A percentile compares a stretch with the other conserved stretches of the same genome.
Conservation (phyloP, 108 stramenopile species). For the Hondaea fermentalgiana region DNA sequence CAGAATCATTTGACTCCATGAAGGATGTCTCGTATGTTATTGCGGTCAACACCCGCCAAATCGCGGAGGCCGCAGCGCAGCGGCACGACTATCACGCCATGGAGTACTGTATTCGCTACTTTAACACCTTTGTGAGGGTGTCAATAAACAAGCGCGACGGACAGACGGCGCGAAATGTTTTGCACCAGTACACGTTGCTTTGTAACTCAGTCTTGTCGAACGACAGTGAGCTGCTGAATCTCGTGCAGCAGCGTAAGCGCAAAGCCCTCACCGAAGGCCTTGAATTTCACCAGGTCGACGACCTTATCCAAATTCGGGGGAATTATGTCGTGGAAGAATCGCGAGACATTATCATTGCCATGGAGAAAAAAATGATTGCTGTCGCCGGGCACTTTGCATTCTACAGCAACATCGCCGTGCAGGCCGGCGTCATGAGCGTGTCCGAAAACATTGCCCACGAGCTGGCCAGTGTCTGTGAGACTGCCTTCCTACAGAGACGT, state of each 20-base stretch:
- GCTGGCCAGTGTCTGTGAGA: neutral
- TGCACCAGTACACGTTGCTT: neutral
- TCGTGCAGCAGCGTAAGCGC: neutral
- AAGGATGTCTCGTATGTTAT: neutral
- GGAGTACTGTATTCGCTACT: neutral
- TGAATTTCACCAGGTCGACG: neutral
- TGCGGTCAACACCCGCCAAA: neutral
- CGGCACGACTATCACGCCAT: neutral
- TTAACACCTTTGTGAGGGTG: neutral
- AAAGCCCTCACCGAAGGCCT: neutral
- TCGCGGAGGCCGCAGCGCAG: neutral
- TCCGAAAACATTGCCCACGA: conserved; percentile 9
- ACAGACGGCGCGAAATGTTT: neutral
- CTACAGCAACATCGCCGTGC: neutral
- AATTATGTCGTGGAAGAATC: neutral
- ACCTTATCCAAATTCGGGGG: neutral
- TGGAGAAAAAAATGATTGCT: conserved; percentile 4
- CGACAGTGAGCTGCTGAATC: neutral
- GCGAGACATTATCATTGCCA: conserved; percentile 3
- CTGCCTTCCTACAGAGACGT: neutral
- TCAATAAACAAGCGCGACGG: neutral
- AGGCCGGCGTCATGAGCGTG: neutral
- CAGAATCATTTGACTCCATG: neutral
- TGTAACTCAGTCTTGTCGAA: neutral
- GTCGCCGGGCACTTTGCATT: neutral